Evolutionary conservation across 768 basidiomycete species (phyloP), one percentile per base, ranked within the genome.

Genomic region (Suillus bovinus): DNA sequence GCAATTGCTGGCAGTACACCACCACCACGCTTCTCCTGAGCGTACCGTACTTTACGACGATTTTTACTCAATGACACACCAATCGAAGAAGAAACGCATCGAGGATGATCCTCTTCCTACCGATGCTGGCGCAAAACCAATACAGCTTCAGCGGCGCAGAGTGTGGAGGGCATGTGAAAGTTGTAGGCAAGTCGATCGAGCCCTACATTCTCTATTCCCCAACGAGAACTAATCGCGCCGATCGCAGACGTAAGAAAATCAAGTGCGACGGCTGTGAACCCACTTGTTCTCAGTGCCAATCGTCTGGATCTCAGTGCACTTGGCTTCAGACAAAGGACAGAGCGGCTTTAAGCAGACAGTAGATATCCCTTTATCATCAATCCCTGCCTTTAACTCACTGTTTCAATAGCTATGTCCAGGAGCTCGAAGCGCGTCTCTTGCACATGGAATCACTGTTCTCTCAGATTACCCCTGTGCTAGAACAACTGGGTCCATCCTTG

Each of bases 311-410:
- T 1, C 84, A 87, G 67, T 94, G 93, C 71, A 91, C 90, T 49
- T 94, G 93, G 93, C 80, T 93, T 47, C 93, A 94, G 77, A 94
- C 93, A 7, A 94, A 93, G 78, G 93, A 94, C 76, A 86, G 93
- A 69, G 93, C 93, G 27, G 93, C 93, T 5, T 78, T 94, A 65
- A 94, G 93, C 71, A 82, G 93, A 81, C 93, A 94, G 93, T 94
- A 72, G 66, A 93, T 82, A 59, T 4, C 54, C 61, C 2, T 31
- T 31, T 29, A 41, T 41, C 9, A 14, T 56, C 34, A 24, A 49
- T 31, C 41, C 60, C 38, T 59, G 60, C 61, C 66, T 62, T 29
- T 67, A 29, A 67, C 66, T 70, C 64, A 73, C 64, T 27, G 53
- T 49, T 49, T 20, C 56, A 67, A 22, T 61, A 94, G 93, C 72